Evolutionary conservation across 495 filamentous ascomycete genomes (phyloP), one percentile per base, ranked within the genome.

Genomic region (Daldinia decipiens): DNA sequence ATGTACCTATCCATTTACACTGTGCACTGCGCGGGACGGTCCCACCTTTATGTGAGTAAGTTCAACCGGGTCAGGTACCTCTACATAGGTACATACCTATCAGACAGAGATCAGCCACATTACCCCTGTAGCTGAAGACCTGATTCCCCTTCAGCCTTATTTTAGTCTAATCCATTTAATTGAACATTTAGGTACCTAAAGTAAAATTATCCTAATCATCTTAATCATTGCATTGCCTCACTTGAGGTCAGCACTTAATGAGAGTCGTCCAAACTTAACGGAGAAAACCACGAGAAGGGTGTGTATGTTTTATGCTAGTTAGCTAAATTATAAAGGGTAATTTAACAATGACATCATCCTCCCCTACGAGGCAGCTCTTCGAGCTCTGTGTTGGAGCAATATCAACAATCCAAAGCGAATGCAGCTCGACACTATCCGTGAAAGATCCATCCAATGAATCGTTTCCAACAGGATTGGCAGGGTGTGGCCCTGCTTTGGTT

Each of bases 401-500:
- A 59, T 67, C 60, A 11, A 32, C 59, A 27, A 80, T 82, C 7
- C 50, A 59, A 19, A 40, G 29, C 1, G 81, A 82, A 45, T 82
- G 79, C 51, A 31, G 54, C 36, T 36, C 68, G 1, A 55, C 72
- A 47, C 19, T 76, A 52, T 69, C 64, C 6, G 32, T 55, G 24
- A 51, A 19, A 12, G 17, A 47, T 47, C 56, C 63, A 12, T 19
- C 47, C 9, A 50, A 51, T 0, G 17, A 55, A 31, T 32, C 56
- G 19, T 70, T 62, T 0, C n/a, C 82, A 17, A 58, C 65, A 50
- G 76, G 71, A 36, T 81, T 83, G n/a, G 59, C 61, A 43, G 77
- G 72, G 31, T 82, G 80, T 45, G 78, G 76, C 0, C 72, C 70
- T 32, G 75, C 80, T n/a, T 60, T 82, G 5, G 63, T 80, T 47